phyloP scores from a whole-genome alignment of 2,329 filamentous ascomycete genomes.

The Colletotrichum somersetense region DNA sequence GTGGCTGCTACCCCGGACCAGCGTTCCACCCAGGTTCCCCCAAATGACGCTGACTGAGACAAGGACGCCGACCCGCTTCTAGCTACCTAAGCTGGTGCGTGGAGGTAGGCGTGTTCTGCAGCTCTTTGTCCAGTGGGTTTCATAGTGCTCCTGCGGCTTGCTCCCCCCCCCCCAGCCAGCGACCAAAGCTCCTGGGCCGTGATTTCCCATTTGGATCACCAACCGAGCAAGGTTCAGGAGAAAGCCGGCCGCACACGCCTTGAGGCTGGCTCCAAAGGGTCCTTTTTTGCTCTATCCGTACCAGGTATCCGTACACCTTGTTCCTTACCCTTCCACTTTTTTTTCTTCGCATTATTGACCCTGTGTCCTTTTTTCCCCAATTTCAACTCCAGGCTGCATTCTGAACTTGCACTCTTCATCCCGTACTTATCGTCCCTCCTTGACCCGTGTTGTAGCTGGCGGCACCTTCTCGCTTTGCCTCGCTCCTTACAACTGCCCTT shows the following conservation, averaged over 20 bases:
- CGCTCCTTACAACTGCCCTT: conserved; percentile 15
- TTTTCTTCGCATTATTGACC: conserved; percentile 28
- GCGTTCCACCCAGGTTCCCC: conserved; percentile 19
- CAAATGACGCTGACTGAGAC: conserved; percentile 24
- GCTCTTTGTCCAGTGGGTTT: conserved; percentile 34
- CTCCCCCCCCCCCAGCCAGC: conserved; percentile 8
- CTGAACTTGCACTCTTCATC: conserved; percentile 13
- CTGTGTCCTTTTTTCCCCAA: conserved; percentile 33
- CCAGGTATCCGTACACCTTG: not conserved
- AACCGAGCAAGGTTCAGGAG: conserved; percentile 39
- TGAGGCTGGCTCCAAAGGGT: conserved; percentile 16
- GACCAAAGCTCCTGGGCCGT: conserved; percentile 41
- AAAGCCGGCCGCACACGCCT: conserved; percentile 4
- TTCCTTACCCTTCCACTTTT: conserved; percentile 37
- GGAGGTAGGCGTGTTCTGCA: not conserved
- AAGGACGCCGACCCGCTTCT: not conserved
- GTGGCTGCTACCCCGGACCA: conserved; percentile 33
- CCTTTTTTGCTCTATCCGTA: not conserved
- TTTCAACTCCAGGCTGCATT: conserved; percentile 18
- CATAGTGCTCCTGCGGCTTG: conserved; percentile 21
- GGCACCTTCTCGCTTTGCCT: conserved; percentile 18
- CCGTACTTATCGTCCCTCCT: conserved; percentile 34
- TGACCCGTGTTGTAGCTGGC: conserved; percentile 31
- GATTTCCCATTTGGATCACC: conserved; percentile 40
- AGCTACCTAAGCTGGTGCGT: conserved; percentile 5